phyloP scores from a whole-genome alignment of 1,284 basidiomycete species.

The Malassezia furfur region DNA sequence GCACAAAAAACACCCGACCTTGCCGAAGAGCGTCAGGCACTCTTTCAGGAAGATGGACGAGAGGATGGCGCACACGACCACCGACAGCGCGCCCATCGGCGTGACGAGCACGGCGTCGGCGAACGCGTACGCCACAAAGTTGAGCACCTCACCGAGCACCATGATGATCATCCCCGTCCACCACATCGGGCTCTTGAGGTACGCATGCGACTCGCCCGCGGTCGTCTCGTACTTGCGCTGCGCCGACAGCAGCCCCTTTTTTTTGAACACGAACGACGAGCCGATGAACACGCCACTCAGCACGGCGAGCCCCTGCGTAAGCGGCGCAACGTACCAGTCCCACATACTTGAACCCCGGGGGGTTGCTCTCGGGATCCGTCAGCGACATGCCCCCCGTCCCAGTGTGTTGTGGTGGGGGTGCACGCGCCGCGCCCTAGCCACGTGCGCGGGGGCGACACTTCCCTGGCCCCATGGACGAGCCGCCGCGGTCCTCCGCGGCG shows the following conservation, averaged over 20 bases:
- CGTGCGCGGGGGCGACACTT: too few relatives aligned
- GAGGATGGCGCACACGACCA: slow-evolving; percentile 86
- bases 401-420: slow-evolving; percentile 1
- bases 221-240: slow-evolving; percentile 52
- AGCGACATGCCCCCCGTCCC: slow-evolving; percentile 1
- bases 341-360: slow-evolving; percentile 52
- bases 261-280: slow-evolving; percentile 81
- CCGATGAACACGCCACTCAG: slow-evolving; percentile 80
- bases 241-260: slow-evolving; percentile 54
- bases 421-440: too few relatives aligned
- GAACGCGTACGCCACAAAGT: slow-evolving; percentile 66
- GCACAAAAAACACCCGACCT: slow-evolving; percentile 71
- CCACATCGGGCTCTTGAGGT: slow-evolving; percentile 55
- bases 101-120: slow-evolving; percentile 83
- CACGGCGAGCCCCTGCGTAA: slow-evolving; percentile 58
- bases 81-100: slow-evolving; percentile 89
- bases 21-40: slow-evolving; percentile 54
- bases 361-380: slow-evolving; percentile 19
- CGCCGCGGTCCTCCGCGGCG: neutral
- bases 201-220: slow-evolving; percentile 85
- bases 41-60: slow-evolving; percentile 90
- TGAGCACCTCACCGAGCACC: slow-evolving; percentile 31
- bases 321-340: slow-evolving; percentile 52
- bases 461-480: neutral
- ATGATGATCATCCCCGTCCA: slow-evolving; percentile 47